Conservation (phyloP, 495 filamentous ascomycete genomes). For the Penicillium dipodomyicola region DNA sequence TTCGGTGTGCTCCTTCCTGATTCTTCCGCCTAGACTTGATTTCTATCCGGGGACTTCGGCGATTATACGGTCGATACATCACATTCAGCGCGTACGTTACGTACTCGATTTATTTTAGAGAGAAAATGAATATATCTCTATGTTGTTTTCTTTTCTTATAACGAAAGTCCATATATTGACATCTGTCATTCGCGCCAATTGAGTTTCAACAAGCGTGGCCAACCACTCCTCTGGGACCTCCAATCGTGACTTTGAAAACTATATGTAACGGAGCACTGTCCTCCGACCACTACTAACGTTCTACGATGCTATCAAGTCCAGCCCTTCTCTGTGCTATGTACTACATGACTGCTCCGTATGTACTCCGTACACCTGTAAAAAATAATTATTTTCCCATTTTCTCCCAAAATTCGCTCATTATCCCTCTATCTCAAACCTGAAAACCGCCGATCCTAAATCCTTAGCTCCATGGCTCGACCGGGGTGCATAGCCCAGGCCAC, state of each 20-base stretch:
- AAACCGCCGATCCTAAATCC: slow-evolving; percentile 7
- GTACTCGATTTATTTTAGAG: not conserved
- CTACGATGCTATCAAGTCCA: not conserved
- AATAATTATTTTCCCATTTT: not conserved
- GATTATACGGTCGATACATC: slow-evolving; percentile 8
- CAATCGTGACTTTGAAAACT: slow-evolving; percentile 10
- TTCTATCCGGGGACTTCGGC: not conserved
- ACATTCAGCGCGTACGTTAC: not conserved
- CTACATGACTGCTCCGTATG: no score
- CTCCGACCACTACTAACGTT: slow-evolving; percentile 9
- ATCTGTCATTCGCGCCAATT: slow-evolving; percentile 37
- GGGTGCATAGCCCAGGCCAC: slow-evolving; percentile 8
- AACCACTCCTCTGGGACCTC: slow-evolving; percentile 36
- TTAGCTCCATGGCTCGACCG: slow-evolving; percentile 3
- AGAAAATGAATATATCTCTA: not conserved
- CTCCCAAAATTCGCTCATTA: not conserved
- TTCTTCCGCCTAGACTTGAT: not conserved
- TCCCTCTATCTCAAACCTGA: not conserved
- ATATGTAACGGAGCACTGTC: slow-evolving; percentile 18
- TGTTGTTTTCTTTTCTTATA: not conserved
- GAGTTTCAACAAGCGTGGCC: slow-evolving; percentile 44
- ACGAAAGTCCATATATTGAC: slow-evolving; percentile 5
- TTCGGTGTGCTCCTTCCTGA: not conserved
- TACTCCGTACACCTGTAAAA: not conserved
- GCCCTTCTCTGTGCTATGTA: no score